Evolutionary conservation across 75 land plant species (phyloP), one percentile per base, ranked within the genome.

Genomic region (Cunninghamia lanceolata): DNA sequence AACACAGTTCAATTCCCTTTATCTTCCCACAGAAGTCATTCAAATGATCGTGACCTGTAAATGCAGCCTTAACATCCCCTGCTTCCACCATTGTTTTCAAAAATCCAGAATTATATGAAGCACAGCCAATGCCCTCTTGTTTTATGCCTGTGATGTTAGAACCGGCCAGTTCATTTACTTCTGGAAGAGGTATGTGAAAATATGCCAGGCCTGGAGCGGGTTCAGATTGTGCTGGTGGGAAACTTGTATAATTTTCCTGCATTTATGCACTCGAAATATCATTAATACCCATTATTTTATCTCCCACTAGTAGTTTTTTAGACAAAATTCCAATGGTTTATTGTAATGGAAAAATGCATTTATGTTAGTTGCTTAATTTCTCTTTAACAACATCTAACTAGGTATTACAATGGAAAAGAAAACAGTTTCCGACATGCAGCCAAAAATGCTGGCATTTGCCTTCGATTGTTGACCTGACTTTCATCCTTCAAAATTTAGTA

Each of bases 151-250:
- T 92, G 88, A 91, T 92, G 46, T 93, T 92, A 35, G 91, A 87
- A 50, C 52, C 13, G 52, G 2, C 52, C 52, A 50, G 52, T 13
- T 50, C 52, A 0, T 50, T 50, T 50, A 25, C 92, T 88, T 97
- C 99, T 39, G 95, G 99, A 83, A 97, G 82, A 11, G 99, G 99
- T 36, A 97, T 97, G 90, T 97, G 98, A 85, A 97, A 96, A 87
- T 91, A 96, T 0, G 83, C 96, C 5, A 97, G 86, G 13, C 95
- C 96, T 52, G 98, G 98, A 35, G 95, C 99, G 21, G 95, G 63
- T 16, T 70, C 54, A 36, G 52, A 50, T 50, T 50, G 52, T 50
- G 52, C 9, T 1, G 52, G 52, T 50, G 52, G 52, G 52, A 50
- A 56, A 46, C 89, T 87, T 87, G 19, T 91, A 86, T 93, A 93